phyloP scores from a whole-genome alignment of 2,329 filamentous ascomycete genomes.

The Venturiaceae sp. region DNA sequence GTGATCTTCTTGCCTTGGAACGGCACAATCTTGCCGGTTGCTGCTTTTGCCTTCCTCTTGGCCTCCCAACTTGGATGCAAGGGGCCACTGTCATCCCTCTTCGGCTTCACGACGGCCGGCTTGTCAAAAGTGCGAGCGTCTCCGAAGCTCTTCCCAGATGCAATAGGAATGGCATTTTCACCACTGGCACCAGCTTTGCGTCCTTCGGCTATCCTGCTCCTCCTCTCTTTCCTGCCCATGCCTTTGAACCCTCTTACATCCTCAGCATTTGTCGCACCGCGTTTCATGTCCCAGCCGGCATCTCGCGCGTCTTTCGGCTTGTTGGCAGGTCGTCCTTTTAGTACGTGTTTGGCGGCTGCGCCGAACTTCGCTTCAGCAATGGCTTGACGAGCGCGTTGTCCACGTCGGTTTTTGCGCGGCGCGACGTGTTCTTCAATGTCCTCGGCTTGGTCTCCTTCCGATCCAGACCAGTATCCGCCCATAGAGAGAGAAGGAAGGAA shows the following conservation, averaged over 20 bases:
- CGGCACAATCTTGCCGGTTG: constrained; percentile 31
- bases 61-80: constrained; percentile 59
- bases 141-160: background rate
- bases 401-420: constrained; percentile 61
- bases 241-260: constrained; percentile 9
- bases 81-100: constrained; percentile 38
- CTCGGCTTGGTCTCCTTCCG: constrained; percentile 57
- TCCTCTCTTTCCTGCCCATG: constrained; percentile 2
- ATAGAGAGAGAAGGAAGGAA: constrained; percentile 68
- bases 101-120: constrained; percentile 8
- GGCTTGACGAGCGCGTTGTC: constrained; percentile 67
- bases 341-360: constrained; percentile 56
- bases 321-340: constrained; percentile 30
- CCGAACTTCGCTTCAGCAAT: constrained; percentile 78
- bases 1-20: constrained; percentile 53
- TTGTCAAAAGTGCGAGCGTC: constrained; percentile 7
- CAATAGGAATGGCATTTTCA: background rate
- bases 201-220: background rate
- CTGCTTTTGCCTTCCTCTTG: constrained; percentile 49
- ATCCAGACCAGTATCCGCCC: constrained; percentile 71
- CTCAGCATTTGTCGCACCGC: constrained; percentile 35
- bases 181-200: background rate
- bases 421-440: constrained; percentile 39
- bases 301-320: constrained; percentile 29
- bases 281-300: constrained; percentile 48